Evolutionary conservation across 2,329 filamentous ascomycete genomes (phyloP).

Genomic region (Sporothrix protearum): DNA sequence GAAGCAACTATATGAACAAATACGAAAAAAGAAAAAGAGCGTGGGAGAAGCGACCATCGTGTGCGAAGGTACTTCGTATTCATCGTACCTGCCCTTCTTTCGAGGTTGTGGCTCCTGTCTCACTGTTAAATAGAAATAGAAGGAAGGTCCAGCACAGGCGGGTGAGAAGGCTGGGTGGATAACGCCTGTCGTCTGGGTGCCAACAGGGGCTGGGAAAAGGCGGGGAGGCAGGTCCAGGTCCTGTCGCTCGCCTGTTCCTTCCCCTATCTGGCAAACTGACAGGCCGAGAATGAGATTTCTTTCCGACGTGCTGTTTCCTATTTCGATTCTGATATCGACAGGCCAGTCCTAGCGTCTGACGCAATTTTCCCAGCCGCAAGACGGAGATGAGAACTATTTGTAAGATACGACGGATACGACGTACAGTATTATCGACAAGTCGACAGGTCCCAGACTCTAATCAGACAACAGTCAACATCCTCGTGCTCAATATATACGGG

Average conservation of each 20-base stretch:
- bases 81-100: neutral
- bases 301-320: neutral
- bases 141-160: neutral
- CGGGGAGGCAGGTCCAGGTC: neutral
- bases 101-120: neutral
- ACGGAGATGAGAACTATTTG: neutral
- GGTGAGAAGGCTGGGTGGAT: neutral
- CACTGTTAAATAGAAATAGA: neutral
- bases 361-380: conserved; percentile 23
- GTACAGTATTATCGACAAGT: neutral
- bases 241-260: conserved; percentile 7
- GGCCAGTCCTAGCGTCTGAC: conserved; percentile 24
- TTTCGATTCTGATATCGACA: neutral
- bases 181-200: neutral
- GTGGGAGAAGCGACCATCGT: neutral
- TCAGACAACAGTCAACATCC: neutral
- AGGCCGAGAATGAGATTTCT: neutral
- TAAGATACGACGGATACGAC: neutral
- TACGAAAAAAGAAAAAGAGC: neutral
- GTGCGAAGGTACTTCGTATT: neutral
- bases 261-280: neutral
- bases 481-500: neutral
- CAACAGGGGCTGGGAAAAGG: neutral
- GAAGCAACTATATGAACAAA: neutral
- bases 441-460: neutral